A percentile compares a stretch with the other conserved stretches of the same genome.
Conservation (phyloP, 2,329 filamentous ascomycete genomes). For the Venturia nashicola region DNA sequence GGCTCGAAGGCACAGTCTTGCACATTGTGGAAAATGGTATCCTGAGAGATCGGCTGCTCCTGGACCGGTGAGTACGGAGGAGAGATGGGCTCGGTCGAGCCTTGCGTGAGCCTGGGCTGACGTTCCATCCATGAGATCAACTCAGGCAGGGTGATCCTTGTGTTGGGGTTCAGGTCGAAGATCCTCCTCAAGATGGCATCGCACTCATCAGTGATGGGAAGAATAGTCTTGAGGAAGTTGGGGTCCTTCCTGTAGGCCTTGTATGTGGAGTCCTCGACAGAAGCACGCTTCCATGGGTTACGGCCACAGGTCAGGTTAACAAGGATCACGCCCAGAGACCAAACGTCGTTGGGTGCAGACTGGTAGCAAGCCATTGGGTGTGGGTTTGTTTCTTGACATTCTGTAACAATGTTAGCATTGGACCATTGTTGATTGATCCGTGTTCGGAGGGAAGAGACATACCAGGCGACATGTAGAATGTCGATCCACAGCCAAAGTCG, state of each 20-base stretch:
- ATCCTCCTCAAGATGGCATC: conserved; percentile 78
- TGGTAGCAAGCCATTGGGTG: conserved; percentile 67
- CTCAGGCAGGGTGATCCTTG: conserved; percentile 71
- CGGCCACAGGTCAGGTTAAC: conserved; percentile 96
- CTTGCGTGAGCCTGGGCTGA: too few species aligned
- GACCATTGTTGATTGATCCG: conserved; percentile 12
- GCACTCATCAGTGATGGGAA: conserved; percentile 80
- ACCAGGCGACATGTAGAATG: conserved; percentile 99
- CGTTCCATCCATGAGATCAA: too few species aligned
- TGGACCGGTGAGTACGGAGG: too few species aligned
- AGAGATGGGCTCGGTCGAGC: too few species aligned
- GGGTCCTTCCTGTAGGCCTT: conserved; percentile 74
- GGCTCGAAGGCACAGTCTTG: too few species aligned
- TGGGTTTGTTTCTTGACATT: conserved; percentile 72
- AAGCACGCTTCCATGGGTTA: conserved; percentile 98
- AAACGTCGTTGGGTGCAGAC: conserved; percentile 91
- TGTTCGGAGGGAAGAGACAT: conserved; percentile 10
- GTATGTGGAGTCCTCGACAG: conserved; percentile 87
- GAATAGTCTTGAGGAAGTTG: conserved; percentile 81
- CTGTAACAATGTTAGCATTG: conserved; percentile 36
- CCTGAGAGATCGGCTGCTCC: too few species aligned
- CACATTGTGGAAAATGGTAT: too few species aligned
- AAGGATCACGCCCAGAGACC: conserved; percentile 92
- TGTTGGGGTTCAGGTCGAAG: conserved; percentile 74
- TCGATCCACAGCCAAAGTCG: conserved; percentile 95